A percentile compares a stretch with the other conserved stretches of the same genome.
phyloP scores from a whole-genome alignment of 306 rosid species.

The Pachyrhizus erosus region DNA sequence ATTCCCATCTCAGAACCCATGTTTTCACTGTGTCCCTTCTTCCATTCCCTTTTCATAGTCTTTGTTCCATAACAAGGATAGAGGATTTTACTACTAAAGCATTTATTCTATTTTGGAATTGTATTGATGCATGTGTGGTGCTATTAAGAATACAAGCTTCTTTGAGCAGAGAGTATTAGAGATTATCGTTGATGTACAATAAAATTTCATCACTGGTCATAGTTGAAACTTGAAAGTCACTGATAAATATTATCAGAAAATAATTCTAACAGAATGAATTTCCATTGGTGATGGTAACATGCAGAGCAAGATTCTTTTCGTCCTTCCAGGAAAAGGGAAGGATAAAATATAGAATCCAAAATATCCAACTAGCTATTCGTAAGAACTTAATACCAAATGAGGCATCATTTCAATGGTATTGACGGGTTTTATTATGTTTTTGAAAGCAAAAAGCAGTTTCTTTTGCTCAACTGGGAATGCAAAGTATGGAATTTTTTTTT shows the following conservation, averaged over 20 bases:
- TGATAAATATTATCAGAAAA: not conserved
- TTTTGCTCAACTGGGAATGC: no score
- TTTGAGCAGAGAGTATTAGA: not conserved
- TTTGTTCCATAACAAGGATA: conserved; percentile 32
- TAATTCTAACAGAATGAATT: not conserved
- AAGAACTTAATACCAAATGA: no score
- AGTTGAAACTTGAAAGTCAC: not conserved
- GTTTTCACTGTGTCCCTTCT: not conserved
- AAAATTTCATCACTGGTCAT: not conserved
- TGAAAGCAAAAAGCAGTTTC: no score
- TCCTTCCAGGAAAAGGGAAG: no score
- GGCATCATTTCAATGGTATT: no score
- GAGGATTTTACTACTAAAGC: not conserved
- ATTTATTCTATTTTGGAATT: not conserved
- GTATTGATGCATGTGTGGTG: not conserved
- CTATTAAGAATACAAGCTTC: not conserved
- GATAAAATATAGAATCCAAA: no score
- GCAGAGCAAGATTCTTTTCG: not conserved
- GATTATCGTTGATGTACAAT: not conserved
- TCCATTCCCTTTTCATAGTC: not conserved
- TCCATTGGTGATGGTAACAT: not conserved
- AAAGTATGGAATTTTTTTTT: no score
- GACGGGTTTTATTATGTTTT: no score
- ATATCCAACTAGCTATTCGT: no score
- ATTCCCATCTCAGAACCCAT: not conserved